Conservation (phyloP, 768 basidiomycete species). For the Leccinum sublutescens region DNA sequence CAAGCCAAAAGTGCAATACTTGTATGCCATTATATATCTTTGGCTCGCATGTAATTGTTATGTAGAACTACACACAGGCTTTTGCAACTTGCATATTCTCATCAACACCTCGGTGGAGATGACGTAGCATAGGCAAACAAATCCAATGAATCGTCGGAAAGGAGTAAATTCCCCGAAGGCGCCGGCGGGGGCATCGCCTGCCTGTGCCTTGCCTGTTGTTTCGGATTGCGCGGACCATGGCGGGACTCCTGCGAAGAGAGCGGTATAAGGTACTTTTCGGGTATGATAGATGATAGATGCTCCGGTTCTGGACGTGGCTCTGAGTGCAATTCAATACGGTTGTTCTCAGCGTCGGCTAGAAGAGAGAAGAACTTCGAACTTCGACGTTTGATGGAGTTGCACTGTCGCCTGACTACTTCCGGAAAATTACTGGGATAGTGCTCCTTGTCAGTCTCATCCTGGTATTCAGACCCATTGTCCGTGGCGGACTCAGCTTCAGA, state of each 20-base stretch:
- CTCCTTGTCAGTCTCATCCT: constrained; percentile 23
- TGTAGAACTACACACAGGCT: not conserved
- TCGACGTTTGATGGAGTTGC: constrained; percentile 16
- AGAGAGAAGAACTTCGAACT: constrained; percentile 39
- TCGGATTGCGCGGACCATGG: constrained; percentile 5
- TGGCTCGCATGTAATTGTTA: not conserved
- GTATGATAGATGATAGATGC: constrained; percentile 12
- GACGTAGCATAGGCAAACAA: constrained; percentile 42
- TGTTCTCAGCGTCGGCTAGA: constrained; percentile 39
- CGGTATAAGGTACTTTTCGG: constrained; percentile 14
- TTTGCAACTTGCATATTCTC: not conserved
- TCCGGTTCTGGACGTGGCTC: constrained; percentile 6
- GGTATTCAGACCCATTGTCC: constrained; percentile 25
- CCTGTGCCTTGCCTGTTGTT: constrained; percentile 6
- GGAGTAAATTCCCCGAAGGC: constrained; percentile 11
- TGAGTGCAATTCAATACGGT: constrained; percentile 36
- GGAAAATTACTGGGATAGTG: constrained; percentile 11
- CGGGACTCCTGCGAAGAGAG: constrained; percentile 7
- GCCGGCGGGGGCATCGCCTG: not conserved
- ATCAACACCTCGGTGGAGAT: constrained; percentile 27
- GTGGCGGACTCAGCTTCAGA: constrained; percentile 15
- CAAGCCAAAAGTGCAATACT: not conserved
- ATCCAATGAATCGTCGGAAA: constrained; percentile 52
- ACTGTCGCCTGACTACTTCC: constrained; percentile 2
- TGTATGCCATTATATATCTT: not conserved